Evolutionary conservation across 495 filamentous ascomycete species (phyloP), one percentile per base, ranked within the genome.

Genomic region (Neohortaea acidophila): DNA sequence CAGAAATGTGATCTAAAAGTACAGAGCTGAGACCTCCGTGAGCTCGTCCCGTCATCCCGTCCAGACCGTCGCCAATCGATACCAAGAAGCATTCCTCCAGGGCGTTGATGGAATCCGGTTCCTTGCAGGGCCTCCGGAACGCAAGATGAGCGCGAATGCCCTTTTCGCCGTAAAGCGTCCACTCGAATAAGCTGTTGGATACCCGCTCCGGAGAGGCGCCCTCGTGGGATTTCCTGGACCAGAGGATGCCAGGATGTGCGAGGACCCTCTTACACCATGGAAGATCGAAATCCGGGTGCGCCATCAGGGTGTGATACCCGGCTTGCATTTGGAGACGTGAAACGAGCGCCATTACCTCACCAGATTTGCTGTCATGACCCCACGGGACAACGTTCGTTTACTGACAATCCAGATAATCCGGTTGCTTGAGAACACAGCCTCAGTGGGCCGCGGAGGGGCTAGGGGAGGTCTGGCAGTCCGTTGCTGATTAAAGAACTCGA

Each of bases 11-110:
- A 26, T 49, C 46, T 12, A 49, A 23, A 6, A 49, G 26, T 7
- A 49, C 4, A 4, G 35, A n/a, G 24, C 41, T 49, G 42, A 49
- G 45, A 7, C 46, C 46, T 19, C 46, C 46, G 24, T 49, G 46
- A 1, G 46, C 46, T 24, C 46, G 34, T 2, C 46, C 46, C 17
- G 13, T 3, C 17, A 4, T 45, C 21, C 46, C 46, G 23, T 49
- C 46, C 1, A 49, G 15, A 29, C 23, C 28, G 21, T 36, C 34
- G n/a, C 46, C 46, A n/a, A 49, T 14, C 4, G 46, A 45, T 1
- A 49, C 17, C 1, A 49, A 26, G n/a, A 45, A 25, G 36, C 46
- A 45, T 4, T 32, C 17, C 18, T 49, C 46, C 11, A 10, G 17
- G 11, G 17, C 11, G 7, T 17, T n/a, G 1, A 36, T n/a, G 10